A percentile compares a stretch with the other conserved stretches of the same genome.
Conservation (phyloP, 2,329 filamentous ascomycete species). For the Penicillium hesseltinei region DNA sequence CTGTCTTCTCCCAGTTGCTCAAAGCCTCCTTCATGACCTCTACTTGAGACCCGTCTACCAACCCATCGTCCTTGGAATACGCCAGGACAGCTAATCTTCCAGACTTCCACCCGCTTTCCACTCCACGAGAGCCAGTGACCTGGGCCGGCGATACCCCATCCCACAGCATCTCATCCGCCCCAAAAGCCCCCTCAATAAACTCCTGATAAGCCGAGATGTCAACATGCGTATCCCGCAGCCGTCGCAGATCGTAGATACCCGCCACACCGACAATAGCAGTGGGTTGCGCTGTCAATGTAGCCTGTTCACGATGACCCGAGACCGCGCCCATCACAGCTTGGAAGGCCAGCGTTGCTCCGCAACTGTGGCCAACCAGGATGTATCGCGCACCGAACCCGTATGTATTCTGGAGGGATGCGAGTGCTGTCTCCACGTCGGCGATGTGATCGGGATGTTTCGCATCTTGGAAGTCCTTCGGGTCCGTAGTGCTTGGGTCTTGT, state of each 20-base stretch:
- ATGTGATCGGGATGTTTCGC: constrained; percentile 48
- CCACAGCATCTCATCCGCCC: constrained; percentile 38
- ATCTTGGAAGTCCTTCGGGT: constrained; percentile 30
- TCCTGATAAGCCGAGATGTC: constrained; percentile 38
- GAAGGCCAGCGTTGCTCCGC: constrained; percentile 48
- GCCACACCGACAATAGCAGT: constrained; percentile 43
- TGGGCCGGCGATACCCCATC: constrained; percentile 41
- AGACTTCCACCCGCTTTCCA: constrained; percentile 35
- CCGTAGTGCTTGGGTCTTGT: constrained; percentile 33
- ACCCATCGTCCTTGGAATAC: constrained; percentile 42
- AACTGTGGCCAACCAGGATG: constrained; percentile 48
- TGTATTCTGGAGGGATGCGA: constrained; percentile 42
- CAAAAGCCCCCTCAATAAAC: constrained; percentile 45
- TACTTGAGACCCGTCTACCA: constrained; percentile 41
- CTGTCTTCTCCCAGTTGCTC: constrained; percentile 45
- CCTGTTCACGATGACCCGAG: constrained; percentile 12
- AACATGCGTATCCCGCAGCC: constrained; percentile 35
- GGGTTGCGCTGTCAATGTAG: constrained; percentile 27
- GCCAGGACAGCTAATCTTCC: constrained; percentile 41
- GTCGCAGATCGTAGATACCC: constrained; percentile 46
- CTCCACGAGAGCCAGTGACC: constrained; percentile 27
- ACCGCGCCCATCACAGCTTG: constrained; percentile 41
- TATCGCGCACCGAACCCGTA: constrained; percentile 42
- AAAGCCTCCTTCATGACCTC: constrained; percentile 51
- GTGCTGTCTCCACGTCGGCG: constrained; percentile 41